Percentiles rank a stretch among this genome's conserved stretches.
phyloP scores from a whole-genome alignment of 768 basidiomycete genomes.

The Termitomyces sp. region DNA sequence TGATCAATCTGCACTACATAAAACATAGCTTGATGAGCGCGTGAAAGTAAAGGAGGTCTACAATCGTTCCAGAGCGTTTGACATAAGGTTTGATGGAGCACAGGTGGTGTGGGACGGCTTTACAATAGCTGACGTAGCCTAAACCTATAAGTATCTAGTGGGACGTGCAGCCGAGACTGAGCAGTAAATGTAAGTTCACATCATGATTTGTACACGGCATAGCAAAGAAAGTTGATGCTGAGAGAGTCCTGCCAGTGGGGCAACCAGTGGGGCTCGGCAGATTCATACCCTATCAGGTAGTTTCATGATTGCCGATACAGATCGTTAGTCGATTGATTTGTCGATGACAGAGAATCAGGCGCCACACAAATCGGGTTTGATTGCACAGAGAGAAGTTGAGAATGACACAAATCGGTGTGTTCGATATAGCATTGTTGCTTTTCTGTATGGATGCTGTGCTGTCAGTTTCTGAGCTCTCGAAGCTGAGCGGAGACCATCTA shows the following conservation, averaged over 20 bases:
- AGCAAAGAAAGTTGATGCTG: background rate
- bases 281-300: slow-evolving; percentile 1
- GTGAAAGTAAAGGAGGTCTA: background rate
- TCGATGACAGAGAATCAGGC: slow-evolving; percentile 3
- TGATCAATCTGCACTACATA: background rate
- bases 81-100: background rate
- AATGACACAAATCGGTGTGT: background rate
- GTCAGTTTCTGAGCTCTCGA: background rate
- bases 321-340: background rate
- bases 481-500: background rate
- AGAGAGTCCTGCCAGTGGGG: background rate
- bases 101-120: background rate
- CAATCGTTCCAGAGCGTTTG: background rate
- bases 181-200: background rate
- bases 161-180: background rate
- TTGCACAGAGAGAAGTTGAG: background rate
- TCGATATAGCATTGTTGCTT: background rate
- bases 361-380: background rate
- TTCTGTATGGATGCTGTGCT: background rate
- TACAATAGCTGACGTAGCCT: background rate
- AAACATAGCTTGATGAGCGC: background rate
- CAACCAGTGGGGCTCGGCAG: background rate
- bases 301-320: background rate
- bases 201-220: background rate
- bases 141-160: background rate